phyloP scores from a whole-genome alignment of 2,329 filamentous ascomycete species.

The Hypoxylon sp. region DNA sequence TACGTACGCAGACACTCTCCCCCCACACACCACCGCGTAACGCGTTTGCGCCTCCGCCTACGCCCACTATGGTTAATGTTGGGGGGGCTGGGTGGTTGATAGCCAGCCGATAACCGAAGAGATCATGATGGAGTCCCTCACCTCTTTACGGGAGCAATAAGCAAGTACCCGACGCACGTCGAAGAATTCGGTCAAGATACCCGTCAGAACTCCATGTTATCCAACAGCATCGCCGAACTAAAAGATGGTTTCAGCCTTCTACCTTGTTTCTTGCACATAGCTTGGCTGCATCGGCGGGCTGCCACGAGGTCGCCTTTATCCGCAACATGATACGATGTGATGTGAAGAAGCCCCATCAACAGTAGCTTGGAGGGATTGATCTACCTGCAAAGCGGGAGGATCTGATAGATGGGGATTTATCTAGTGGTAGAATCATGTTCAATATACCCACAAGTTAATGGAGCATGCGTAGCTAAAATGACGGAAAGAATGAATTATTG shows the following conservation, averaged over 20 bases:
- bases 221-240: constrained; percentile 9
- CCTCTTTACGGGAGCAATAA: constrained; percentile 9
- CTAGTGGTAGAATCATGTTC: too few species aligned
- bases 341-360: constrained; percentile 15
- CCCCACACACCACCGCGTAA: constrained; percentile 20
- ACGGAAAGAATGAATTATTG: background rate
- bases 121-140: constrained; percentile 5
- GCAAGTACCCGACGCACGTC: constrained; percentile 35
- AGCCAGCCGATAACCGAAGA: constrained; percentile 24
- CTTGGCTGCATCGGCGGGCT: constrained; percentile 32
- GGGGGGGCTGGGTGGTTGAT: constrained; percentile 18
- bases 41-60: constrained; percentile 28
- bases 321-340: constrained; percentile 27
- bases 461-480: too few species aligned
- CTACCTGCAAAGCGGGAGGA: constrained; percentile 26
- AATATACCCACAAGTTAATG: too few species aligned
- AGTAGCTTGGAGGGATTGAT: constrained; percentile 16
- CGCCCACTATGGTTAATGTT: constrained; percentile 11
- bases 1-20: constrained; percentile 29
- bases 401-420: constrained; percentile 19
- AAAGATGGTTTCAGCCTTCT: constrained; percentile 33
- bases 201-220: constrained; percentile 23
- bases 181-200: constrained; percentile 27
- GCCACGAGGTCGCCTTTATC: constrained; percentile 32
- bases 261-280: constrained; percentile 13